Evolutionary conservation across 352 stramenopile species (phyloP), one percentile per base, ranked within the genome.

Genomic region (Pythium biforme): DNA sequence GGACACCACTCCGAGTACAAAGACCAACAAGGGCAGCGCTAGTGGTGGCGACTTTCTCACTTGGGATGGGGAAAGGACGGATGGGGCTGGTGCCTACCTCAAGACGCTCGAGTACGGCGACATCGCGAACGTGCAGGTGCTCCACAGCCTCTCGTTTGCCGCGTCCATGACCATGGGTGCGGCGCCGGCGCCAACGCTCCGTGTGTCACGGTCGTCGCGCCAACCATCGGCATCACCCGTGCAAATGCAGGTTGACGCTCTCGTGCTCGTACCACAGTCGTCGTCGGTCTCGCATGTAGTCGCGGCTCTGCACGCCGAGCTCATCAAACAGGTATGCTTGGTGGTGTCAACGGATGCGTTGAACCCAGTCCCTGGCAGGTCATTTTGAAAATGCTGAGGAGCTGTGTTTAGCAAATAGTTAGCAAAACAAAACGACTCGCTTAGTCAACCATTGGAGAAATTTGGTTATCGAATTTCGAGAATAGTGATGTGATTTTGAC

Each of bases 61-160:
- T 19, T 4, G 6, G 11, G 15, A 41, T 22, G 22, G 14, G 15
- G 2, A 69, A 68, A 12, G 45, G 76, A 29, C 34, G 41, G 29
- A 12, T 5, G 2, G 67, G 68, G 19, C 45, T 76, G 31, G 34
- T 45, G 29, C n/a, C 6, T 83, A 80, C 1, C 46, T 90, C 27
- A 81, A 89, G 61, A 88, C 77, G 0, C 55, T 90, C n/a, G 81
- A 89, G 59, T 89, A 86, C 46, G 77, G 79, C 0, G 68, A 80
- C 11, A 78, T 90, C 29, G 59, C 69, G 0, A 78, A 75, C 17
- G 22, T 89, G 1, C 68, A 86, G 37, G 23, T 90, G 23, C 64
- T 90, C 5, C 55, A 73, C 3, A 74, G 63, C 60, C 64, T 90
- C 20, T 57, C 10, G 8, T 59, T 72, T 0, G 62, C 71, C 4